phyloP scores from a whole-genome alignment of 2,329 filamentous ascomycete species.

The Aplosporella prunicola region DNA sequence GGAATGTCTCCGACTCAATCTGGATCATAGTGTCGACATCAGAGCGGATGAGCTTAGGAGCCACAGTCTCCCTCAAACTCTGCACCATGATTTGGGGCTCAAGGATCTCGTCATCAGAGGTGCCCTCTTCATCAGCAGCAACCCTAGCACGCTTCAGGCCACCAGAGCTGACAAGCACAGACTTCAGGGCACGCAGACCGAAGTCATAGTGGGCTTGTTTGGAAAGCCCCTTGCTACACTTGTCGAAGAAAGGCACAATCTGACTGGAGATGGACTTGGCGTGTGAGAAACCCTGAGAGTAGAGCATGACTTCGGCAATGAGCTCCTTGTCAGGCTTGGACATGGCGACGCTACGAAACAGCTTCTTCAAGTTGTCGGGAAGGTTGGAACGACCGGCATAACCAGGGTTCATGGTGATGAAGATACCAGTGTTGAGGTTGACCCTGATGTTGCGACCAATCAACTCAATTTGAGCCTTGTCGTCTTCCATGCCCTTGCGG shows the following conservation, averaged over 20 bases:
- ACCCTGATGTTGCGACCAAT: slow-evolving; percentile 85
- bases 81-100: slow-evolving; percentile 98
- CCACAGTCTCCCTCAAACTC: slow-evolving; percentile 95
- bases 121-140: slow-evolving; percentile 30
- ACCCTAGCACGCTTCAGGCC: slow-evolving; percentile 78
- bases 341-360: slow-evolving; percentile 99
- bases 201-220: slow-evolving; percentile 99
- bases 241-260: slow-evolving; percentile 96
- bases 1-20: slow-evolving; percentile 81
- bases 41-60: slow-evolving; percentile 85
- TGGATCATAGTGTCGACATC: slow-evolving; percentile 82
- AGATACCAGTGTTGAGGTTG: slow-evolving; percentile 90
- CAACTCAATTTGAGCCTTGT: slow-evolving; percentile 83
- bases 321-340: slow-evolving; percentile 99
- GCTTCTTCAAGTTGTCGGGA: slow-evolving; percentile 97
- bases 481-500: slow-evolving; percentile 71
- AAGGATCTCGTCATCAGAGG: slow-evolving; percentile 56
- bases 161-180: slow-evolving; percentile 94
- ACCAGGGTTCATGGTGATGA: slow-evolving; percentile 99
- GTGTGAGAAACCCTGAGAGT: slow-evolving; percentile 97
- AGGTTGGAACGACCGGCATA: slow-evolving; percentile 97
- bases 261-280: slow-evolving; percentile 90
- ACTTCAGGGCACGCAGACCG: slow-evolving; percentile 93
- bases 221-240: slow-evolving; percentile 69
- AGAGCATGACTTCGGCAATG: slow-evolving; percentile 99